Conservation (phyloP, 176 grass and related monocot species). For the Rhynchospora tenuis region DNA sequence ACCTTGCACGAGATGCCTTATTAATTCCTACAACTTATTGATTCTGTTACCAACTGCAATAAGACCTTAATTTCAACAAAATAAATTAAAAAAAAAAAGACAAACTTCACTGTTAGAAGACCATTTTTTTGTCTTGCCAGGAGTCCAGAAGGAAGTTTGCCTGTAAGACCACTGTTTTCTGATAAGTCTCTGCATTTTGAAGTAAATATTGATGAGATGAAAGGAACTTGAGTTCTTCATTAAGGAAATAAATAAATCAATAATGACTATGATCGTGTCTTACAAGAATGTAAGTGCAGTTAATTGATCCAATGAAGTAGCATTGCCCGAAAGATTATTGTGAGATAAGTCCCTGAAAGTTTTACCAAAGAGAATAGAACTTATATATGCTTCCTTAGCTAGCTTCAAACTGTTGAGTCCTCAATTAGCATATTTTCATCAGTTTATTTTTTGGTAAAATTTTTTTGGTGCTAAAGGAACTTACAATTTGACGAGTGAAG, state of each 20-base stretch:
- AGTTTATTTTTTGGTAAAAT: neutral
- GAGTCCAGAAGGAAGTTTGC: conserved; percentile 29
- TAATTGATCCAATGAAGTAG: conserved; percentile 28
- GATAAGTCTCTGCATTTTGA: conserved; percentile 27
- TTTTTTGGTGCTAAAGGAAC: neutral
- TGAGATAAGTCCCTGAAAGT: conserved; percentile 35
- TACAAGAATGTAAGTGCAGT: conserved; percentile 37
- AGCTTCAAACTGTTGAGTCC: neutral
- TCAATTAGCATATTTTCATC: neutral
- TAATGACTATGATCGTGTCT: neutral
- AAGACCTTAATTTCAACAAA: neutral
- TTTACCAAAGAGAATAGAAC: neutral
- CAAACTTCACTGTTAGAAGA: conserved; percentile 35
- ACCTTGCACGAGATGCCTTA: too few relatives aligned
- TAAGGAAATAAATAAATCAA: neutral
- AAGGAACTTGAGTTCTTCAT: neutral
- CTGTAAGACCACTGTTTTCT: conserved; percentile 17
- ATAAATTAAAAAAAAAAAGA: neutral
- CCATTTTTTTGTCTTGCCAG: conserved; percentile 23
- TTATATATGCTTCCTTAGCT: too few relatives aligned
- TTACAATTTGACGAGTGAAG: neutral
- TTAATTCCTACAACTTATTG: too few relatives aligned
- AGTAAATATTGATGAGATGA: neutral
- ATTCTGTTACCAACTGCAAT: neutral
- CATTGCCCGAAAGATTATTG: conserved; percentile 33